Evolutionary conservation across 805 yeast genomes (phyloP), one percentile per base, ranked within the genome.

Genomic region (Schwanniomyces pseudopolymorphus): DNA sequence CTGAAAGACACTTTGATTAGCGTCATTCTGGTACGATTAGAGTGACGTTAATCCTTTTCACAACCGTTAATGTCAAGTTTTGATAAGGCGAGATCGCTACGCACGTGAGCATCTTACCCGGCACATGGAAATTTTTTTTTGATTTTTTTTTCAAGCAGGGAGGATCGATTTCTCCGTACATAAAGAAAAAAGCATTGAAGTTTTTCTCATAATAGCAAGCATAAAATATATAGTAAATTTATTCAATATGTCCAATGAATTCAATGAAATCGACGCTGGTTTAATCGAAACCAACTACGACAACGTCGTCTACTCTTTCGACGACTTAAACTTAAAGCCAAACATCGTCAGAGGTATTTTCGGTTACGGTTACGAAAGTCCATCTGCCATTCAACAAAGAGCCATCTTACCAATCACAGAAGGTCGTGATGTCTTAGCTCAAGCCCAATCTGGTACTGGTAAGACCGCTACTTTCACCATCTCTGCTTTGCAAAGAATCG

Each of bases 211-310:
- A 14, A 31, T 14, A 31, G 35, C 35, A 31, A 31, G 20, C 35
- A 31, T 31, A 36, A 9, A 21, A 36, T 21, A 20, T 36, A 36
- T 36, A 36, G 25, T 36, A 14, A 21, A 38, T n/a, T 39, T 20
- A 44, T 41, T 11, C 53, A 64, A 47, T 47, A 78, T 78, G 83
- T 59, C 74, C 46, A 69, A 83, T 60, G 87, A 87, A 65, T 83
- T 83, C 65, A 77, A 83, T 55, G 94, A 87, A 71, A 80, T 87
- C 69, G 95, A 87, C 73, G 74, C 89, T 67, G 82, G 82, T 70
- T 81, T 81, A 69, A 90, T 92, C 69, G 92, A 87, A 79, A 77
- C 96, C 77, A 92, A 92, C 86, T 89, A 91, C 84, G 97, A 91
- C 81, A 89, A 90, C 71, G 90, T 89, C 67, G 74, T 73, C 51